These are phyloP conservation scores for Linnemannia hyalina DNA, from an alignment of 192 early-diverging fungal species.

Conservation along the genomic window DNA sequence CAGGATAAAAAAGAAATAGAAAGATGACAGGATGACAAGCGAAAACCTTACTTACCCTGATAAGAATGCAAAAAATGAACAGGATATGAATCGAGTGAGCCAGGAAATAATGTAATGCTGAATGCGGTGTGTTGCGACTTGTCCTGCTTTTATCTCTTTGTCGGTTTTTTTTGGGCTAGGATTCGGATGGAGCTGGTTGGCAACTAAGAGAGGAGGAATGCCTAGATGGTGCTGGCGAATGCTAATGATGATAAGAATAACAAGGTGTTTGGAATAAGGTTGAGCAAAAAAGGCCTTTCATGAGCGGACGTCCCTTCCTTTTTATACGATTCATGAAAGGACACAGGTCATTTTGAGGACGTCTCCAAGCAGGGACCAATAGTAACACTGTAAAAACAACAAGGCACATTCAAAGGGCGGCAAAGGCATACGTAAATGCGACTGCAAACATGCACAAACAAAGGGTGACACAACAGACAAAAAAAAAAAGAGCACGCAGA, in stretches of 20 bases:
- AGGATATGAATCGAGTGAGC: neutral
- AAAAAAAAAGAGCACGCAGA: neutral
- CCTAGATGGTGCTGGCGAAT: neutral
- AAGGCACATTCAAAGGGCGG: neutral
- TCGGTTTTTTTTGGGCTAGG: neutral
- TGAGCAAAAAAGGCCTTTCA: neutral
- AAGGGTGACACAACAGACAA: neutral
- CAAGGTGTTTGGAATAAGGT: neutral
- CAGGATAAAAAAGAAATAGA: neutral
- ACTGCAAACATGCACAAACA: neutral
- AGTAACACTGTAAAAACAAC: neutral
- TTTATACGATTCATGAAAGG: neutral
- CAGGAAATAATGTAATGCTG: neutral
- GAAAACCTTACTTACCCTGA: neutral
- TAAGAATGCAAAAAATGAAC: neutral
- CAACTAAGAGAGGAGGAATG: neutral
- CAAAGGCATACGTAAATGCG: neutral
- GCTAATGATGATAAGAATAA: neutral
- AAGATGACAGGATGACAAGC: neutral
- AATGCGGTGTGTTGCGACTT: neutral
- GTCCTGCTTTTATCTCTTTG: neutral
- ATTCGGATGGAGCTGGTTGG: neutral
- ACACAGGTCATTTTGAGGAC: neutral
- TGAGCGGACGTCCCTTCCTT: neutral
- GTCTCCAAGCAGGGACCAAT: conserved; percentile 2